phyloP scores from a whole-genome alignment of 768 basidiomycete species.

The Imleria badia region DNA sequence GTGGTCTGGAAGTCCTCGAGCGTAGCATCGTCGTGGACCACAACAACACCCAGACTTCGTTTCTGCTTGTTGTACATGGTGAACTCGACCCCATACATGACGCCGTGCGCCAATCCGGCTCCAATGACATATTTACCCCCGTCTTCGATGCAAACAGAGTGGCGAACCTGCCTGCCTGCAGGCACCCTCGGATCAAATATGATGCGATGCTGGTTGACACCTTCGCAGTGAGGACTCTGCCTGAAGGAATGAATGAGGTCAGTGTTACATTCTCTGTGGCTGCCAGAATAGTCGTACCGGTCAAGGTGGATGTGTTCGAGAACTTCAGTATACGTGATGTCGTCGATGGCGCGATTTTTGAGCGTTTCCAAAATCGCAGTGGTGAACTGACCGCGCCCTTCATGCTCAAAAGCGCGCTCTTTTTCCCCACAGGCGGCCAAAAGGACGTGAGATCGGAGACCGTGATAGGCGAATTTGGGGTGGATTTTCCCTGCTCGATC shows the following conservation, averaged over 20 bases:
- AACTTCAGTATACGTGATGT: constrained; percentile 26
- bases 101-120: constrained; percentile 31
- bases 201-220: constrained; percentile 19
- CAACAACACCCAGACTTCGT: neutral
- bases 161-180: constrained; percentile 6
- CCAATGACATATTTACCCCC: constrained; percentile 14
- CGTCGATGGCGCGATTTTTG: neutral
- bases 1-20: constrained; percentile 17
- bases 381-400: constrained; percentile 27
- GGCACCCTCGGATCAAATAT: constrained; percentile 24
- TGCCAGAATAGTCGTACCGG: neutral
- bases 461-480: constrained; percentile 16
- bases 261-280: neutral
- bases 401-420: constrained; percentile 31
- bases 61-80: constrained; percentile 18
- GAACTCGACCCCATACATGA: constrained; percentile 16
- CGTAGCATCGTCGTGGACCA: constrained; percentile 6
- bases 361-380: constrained; percentile 20
- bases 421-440: constrained; percentile 42
- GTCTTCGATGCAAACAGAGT: neutral
- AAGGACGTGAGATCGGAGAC: constrained; percentile 40
- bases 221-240: constrained; percentile 32
- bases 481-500: constrained; percentile 8
- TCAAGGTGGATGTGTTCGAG: constrained; percentile 16
- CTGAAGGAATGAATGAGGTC: constrained; percentile 1